A percentile compares a stretch with the other conserved stretches of the same genome.
These are phyloP conservation scores for Zasmidium citrigriseum DNA, from an alignment of 2,329 filamentous ascomycete genomes.

Conservation along the genomic window DNA sequence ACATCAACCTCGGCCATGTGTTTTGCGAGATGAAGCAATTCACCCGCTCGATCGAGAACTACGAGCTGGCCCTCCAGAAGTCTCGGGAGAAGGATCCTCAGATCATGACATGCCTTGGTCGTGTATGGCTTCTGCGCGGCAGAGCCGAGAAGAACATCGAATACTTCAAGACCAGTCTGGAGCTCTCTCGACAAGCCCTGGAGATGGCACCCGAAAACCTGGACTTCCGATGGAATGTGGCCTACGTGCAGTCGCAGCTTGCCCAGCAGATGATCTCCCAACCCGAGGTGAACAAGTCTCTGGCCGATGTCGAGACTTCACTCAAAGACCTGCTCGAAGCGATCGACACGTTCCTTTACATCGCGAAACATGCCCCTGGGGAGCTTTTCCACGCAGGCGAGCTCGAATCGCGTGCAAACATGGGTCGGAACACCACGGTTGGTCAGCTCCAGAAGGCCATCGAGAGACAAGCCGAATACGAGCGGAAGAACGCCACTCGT, in stretches of 20 bases:
- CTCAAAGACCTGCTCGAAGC: slow-evolving; percentile 80
- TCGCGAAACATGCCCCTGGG: slow-evolving; percentile 59
- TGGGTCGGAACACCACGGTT: slow-evolving; percentile 93
- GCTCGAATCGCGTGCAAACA: slow-evolving; percentile 92
- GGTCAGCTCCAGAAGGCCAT: slow-evolving; percentile 86
- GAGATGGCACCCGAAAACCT: slow-evolving; percentile 72
- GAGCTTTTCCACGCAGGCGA: slow-evolving; percentile 89
- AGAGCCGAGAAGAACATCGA: slow-evolving; percentile 65
- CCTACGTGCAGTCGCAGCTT: slow-evolving; percentile 94
- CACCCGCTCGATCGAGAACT: slow-evolving; percentile 87
- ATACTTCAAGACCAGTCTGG: slow-evolving; percentile 65
- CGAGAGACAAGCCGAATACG: slow-evolving; percentile 84
- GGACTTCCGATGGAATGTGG: slow-evolving; percentile 96
- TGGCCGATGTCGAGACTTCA: slow-evolving; percentile 79
- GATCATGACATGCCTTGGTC: slow-evolving; percentile 81
- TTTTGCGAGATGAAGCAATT: slow-evolving; percentile 90
- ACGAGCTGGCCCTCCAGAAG: slow-evolving; percentile 80
- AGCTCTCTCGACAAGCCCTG: slow-evolving; percentile 69
- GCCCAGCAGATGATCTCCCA: slow-evolving; percentile 77
- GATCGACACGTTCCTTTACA: slow-evolving; percentile 66
- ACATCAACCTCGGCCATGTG: slow-evolving; percentile 90
- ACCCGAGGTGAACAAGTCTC: slow-evolving; percentile 72
- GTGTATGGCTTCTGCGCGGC: slow-evolving; percentile 82
- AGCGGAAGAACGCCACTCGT: slow-evolving; percentile 88
- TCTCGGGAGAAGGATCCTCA: slow-evolving; percentile 70